Base-by-base conservation (phyloP, 129 eudicot genomes). In the Centrapalus pauciflorus region DNA sequence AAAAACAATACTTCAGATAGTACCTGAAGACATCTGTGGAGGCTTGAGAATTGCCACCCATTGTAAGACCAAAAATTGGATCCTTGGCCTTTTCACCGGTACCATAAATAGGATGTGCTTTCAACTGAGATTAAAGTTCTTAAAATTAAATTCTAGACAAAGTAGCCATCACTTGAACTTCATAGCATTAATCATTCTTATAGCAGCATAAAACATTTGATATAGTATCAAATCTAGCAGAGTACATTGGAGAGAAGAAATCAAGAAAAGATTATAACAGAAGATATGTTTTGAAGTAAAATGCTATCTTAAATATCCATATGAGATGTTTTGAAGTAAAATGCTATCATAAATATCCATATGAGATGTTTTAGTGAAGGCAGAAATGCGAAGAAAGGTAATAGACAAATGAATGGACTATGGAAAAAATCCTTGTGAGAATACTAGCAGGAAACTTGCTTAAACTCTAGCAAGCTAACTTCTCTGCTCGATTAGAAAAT, bases 31-130 rank as follows among this genome's bases (percentile, higher is more conserved):
- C 81, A 73, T 93, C 98, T 70, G 83, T 73, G 29, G 98, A 79
- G 52, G 95, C 82, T 68, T 93, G 98, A 63, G 96, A 93, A 78
- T 82, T 76, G 43, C 89, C 88, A 30, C 87, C 95, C 96, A 93
- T 85, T 66, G 85, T 66, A 54, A 93, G 89, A 69, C 98, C 96
- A 69, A 93, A 93, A 17, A 93, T 75, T 13, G 98, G 98, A 86
- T 93, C 98, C 67, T 88, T 88, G 55, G 98, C 98, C 83, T 84
- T 88, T 73, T 86, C 95, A 68, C 98, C 95, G 19, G 81, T 78
- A 35, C 98, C 92, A 72, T 75, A 76, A 80, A 84, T 92, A 40
- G 84, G 82, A 80, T 92, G 86, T 41, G 98, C 96, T 80, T 93
- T 93, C 79, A 93, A 78, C 98, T 93, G 79, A 33, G 34, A 75